Base-by-base conservation (phyloP, 371 early-diverging fungal species). In the Zychaea mexicana region DNA sequence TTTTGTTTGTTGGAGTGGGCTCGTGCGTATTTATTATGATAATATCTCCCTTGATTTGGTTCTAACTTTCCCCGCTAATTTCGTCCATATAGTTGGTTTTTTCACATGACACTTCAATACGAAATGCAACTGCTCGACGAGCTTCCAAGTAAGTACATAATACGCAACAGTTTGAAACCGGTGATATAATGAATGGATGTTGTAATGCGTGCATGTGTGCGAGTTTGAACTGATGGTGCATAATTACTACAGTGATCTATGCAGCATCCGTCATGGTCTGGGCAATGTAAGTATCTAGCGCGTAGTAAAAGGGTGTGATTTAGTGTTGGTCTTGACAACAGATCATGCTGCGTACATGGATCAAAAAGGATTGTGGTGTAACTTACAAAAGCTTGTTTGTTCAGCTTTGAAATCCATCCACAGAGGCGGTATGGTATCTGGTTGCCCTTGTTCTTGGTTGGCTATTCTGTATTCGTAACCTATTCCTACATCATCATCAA, bases 41-140 rank as follows among this genome's bases (percentile, higher is more conserved):
- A n/a, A n/a, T 53, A 4, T 55, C 46, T 52, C 9, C 13, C 22
- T 42, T n/a, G 54, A n/a, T n/a, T n/a, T n/a, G 39, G 24, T 22
- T 15, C 28, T 46, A 64, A 22, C 52, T 52, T 49, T 17, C 24
- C 49, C 24, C 49, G 49, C 49, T 0, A 24, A 22, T 32, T 63
- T 68, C 58, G 71, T 19, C 9, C n/a, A 52, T 9, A 24, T 64
- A 77, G 85, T 12, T 85, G 87, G 83, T 73, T 80, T 56, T 95
- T 95, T 76, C 95, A 95, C 71, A 90, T 86, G 81, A 92, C 94
- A 12, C 73, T 95, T 52, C 77, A 82, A 61, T 91, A 87, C 65
- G 82, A 88, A 62, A 88, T 88, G 82, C 93, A 93, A 70, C 75
- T 94, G 62, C 71, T 90, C 39, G 92, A 89, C 71, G 91, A 91